Base-by-base conservation (phyloP, 2,329 filamentous ascomycete genomes). In the Periconia macrospinosa region DNA sequence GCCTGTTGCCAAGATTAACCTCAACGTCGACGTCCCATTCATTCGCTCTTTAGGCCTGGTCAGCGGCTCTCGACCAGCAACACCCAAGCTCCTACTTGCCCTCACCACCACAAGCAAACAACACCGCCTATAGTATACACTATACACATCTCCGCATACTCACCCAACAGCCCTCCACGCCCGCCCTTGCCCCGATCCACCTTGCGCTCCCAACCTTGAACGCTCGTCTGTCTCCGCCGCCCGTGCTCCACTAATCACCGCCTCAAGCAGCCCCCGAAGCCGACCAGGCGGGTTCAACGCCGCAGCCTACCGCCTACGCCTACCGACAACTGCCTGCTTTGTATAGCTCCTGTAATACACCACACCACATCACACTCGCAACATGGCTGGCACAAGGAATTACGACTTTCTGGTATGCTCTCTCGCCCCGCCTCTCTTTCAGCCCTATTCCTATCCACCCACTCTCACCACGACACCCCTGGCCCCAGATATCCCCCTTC, bases 361-460 rank as follows among this genome's bases (percentile, higher is more conserved):
- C 46, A 37, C 33, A 30, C 27, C 40, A 47, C 23, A 43, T n/a
- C 41, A 37, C 45, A 40, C 50, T 23, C 27, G 54, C 68, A 75
- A 60, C 62, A 99, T 99, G 94, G 92, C 94, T 71, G 91, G 90
- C 77, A 95, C 93, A 83, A 87, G 94, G 78, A 99, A 99, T 83
- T 99, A 99, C 80, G 94, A 99, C 78, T 97, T 97, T 78, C 84
- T 99, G 79, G 93, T 97, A 87, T 73, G 87, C 78, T 52, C 58
- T 52, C 47, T 37, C 33, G 11, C 35, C 20, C 42, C 23, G 8
- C 30, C 35, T 43, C 13, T 33, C 40, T 44, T 44, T n/a, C 41
- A 13, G 37, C 44, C 17, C 23, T 27, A 46, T 30, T 14, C n/a
- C n/a, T n/a, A n/a, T n/a, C n/a, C n/a, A n/a, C n/a, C n/a, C 11